phyloP scores from a whole-genome alignment of 2,329 filamentous ascomycete species.

The Fusarium sp. region DNA sequence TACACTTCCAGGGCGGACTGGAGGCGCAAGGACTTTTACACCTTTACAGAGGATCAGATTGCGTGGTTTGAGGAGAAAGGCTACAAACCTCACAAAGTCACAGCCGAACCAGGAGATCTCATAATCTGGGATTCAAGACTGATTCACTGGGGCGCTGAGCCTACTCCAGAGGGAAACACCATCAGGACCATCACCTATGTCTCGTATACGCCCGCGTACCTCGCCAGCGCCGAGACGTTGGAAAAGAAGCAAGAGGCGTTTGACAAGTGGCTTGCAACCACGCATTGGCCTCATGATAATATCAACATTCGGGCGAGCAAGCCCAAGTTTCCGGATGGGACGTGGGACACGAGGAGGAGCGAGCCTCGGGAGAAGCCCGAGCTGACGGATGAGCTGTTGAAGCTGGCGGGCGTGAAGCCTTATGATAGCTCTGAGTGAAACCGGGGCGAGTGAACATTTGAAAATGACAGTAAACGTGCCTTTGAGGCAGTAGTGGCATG shows the following conservation, averaged over 20 bases:
- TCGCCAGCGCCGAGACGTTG: neutral
- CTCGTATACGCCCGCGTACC: neutral
- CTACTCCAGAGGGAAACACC: neutral
- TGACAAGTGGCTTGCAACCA: neutral
- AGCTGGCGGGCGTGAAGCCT: neutral
- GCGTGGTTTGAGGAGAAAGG: neutral
- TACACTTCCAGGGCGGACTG: neutral
- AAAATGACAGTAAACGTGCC: neutral
- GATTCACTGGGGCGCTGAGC: conserved; percentile 3
- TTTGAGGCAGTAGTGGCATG: neutral
- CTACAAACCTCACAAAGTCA: neutral
- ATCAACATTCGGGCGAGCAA: neutral
- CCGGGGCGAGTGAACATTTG: neutral
- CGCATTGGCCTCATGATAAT: neutral
- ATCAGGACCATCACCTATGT: conserved; percentile 4
- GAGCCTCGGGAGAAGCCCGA: neutral
- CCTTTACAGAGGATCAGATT: neutral
- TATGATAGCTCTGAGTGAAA: neutral
- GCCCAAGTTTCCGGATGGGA: neutral
- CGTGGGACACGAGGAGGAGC: neutral
- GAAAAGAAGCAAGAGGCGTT: neutral
- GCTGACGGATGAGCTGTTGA: neutral
- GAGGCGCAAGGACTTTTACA: neutral
- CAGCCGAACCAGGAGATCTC: neutral
- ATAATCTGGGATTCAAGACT: conserved; percentile 5